Evolutionary conservation across 148 eudicot genomes (phyloP).

Genomic region (Camellia granthamiana): DNA sequence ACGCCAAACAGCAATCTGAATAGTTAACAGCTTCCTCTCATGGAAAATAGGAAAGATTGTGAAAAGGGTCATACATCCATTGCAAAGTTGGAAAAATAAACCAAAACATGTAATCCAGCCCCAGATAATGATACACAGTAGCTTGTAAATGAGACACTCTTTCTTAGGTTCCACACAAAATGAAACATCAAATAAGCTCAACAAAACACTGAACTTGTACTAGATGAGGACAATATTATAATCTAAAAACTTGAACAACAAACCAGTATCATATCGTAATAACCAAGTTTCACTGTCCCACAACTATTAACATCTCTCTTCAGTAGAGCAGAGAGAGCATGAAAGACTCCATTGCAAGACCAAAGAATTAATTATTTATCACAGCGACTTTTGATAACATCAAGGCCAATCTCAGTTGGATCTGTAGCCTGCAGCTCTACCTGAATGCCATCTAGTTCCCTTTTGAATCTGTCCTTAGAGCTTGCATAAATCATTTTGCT

Average conservation of each 20-base stretch:
- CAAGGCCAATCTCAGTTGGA: slow-evolving; percentile 85
- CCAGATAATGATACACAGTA: neutral
- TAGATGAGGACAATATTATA: slow-evolving; percentile 28
- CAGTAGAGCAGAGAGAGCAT: slow-evolving; percentile 12
- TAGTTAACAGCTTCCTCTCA: neutral
- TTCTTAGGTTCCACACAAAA: slow-evolving; percentile 5
- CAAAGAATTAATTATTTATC: slow-evolving; percentile 32
- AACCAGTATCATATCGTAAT: slow-evolving; percentile 26
- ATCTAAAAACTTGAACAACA: slow-evolving; percentile 29
- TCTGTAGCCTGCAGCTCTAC: slow-evolving; percentile 95
- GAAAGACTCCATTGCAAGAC: slow-evolving; percentile 2
- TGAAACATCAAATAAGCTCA: slow-evolving; percentile 25
- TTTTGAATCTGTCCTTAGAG: slow-evolving; percentile 88
- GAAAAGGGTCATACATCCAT: neutral
- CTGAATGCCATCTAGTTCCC: slow-evolving; percentile 86
- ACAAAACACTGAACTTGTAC: slow-evolving; percentile 21
- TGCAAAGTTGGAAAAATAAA: neutral
- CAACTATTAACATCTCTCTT: slow-evolving; percentile 39
- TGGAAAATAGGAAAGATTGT: neutral
- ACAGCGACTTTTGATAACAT: slow-evolving; percentile 73
- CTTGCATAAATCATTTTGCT: slow-evolving; percentile 92
- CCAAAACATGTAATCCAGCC: neutral
- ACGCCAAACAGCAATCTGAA: neutral
- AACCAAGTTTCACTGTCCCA: slow-evolving; percentile 21
- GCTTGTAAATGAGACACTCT: neutral